These are phyloP conservation scores for Camelina neglecta DNA, from an alignment of 345 rosid species.

Conservation along the genomic window DNA sequence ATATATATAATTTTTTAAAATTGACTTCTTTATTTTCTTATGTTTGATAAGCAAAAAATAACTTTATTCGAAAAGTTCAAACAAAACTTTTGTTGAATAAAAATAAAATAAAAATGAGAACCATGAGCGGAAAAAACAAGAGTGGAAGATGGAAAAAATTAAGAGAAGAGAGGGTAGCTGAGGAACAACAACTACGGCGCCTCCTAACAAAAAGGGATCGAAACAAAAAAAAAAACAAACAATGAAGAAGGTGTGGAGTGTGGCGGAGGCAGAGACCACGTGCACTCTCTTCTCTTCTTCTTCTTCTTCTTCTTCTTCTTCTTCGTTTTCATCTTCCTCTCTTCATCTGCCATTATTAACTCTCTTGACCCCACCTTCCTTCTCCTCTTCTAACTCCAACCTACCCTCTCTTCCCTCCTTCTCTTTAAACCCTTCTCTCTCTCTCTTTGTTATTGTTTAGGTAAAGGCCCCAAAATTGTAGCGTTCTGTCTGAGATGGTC, in stretches of 20 bases:
- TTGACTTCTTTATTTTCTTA: too few species aligned
- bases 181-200: constrained; percentile 43
- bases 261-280: constrained; percentile 68
- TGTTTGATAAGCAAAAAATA: too few species aligned
- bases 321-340: constrained; percentile 4
- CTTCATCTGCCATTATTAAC: constrained; percentile 46
- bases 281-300: constrained; percentile 47
- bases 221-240: not conserved
- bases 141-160: constrained; percentile 25
- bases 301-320: constrained; percentile 16
- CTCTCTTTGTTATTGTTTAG: not conserved
- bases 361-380: constrained; percentile 45
- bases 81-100: too few species aligned
- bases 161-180: constrained; percentile 42
- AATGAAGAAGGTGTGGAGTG: constrained; percentile 43
- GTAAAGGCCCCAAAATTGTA: not conserved
- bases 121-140: constrained; percentile 41
- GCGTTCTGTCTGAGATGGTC: constrained; percentile 8
- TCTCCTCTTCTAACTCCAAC: constrained; percentile 61
- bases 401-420: constrained; percentile 49
- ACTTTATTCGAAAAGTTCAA: too few species aligned
- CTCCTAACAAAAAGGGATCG: constrained; percentile 19
- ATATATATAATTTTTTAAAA: too few species aligned
- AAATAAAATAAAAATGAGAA: not conserved
- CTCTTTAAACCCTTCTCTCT: constrained; percentile 39